Base-by-base conservation (phyloP, 164 flowering plant species). In the Akebia trifoliata region DNA sequence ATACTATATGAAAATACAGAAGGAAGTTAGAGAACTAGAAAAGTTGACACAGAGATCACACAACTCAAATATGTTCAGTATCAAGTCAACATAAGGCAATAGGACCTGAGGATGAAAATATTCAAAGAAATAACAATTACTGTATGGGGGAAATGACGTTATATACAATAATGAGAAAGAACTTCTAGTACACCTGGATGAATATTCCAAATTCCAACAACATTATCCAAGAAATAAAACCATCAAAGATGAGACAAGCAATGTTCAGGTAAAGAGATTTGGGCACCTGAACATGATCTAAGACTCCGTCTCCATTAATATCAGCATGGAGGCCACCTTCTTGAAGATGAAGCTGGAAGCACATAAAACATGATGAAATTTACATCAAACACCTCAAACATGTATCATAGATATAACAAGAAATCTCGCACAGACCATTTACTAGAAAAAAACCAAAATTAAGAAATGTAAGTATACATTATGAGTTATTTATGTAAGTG, bases 311-410 rank as follows among this genome's bases (percentile, higher is more conserved):
- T 59, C 99, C 99, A 72, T 94, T 90, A 25, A 94, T 81, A 78
- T 94, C 99, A 69, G 97, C 96, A 83, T 94, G 99, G 38, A 94
- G 95, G 6, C 99, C 99, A 37, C 97, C 96, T 77, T 87, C 99
- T 79, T 75, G 90, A 57, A 94, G 95, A 80, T 90, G 97, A 72
- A 94, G 91, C 99, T 94, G 78, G 56, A 42, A 34, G 38, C 15
- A 35, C 4, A 57, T 17, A 50, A 54, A 59, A 56, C 37, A 61
- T 34, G 34, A 45, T 20, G 50, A 56, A 36, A 22, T 12, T 29
- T 7, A 26, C 22, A 54, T 52, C 42, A 45, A 28, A 50, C 21
- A 55, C 45, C 29, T 38, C 22, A 37, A 68, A 51, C 21, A 5
- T 18, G 3, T 4, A 12, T 2, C 21, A 15, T 26, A 2, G 15